Evolutionary conservation across 2,329 filamentous ascomycete genomes (phyloP), one percentile per base, ranked within the genome.

Genomic region (Corynespora cassiicola): DNA sequence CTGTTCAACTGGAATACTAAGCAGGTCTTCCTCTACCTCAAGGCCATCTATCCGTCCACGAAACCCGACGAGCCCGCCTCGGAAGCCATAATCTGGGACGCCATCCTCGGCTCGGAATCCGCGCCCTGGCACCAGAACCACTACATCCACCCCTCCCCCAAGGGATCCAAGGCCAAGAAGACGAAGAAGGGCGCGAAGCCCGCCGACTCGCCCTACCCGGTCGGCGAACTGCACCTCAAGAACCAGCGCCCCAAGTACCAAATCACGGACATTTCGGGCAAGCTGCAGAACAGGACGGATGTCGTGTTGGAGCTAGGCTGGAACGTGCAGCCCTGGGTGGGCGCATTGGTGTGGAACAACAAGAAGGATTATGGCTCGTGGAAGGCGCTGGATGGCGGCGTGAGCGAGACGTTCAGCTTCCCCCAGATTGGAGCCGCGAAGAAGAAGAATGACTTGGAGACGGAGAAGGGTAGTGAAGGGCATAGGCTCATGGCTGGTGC

Each of bases 1-100:
- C 88, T 99, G 57, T 97, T 97, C 80, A 95, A 88, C 64, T 99
- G 92, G 94, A 99, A 99, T 78, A 99, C 95, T 14, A 99, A 99
- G 72, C 89, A 97, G 73, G 75, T 99, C 61, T 99, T 97, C 73
- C 85, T 96, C 68, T 99, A 96, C 75, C 85, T 99, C 42, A 92
- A 90, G 38, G 92, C 92, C 37, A 85, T 77, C 39, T 87, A 86
- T 65, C 75, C 77, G 23, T 73, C 75, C 23, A 70, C 71, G 31
- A 68, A 69, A 31, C 40, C 68, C 42, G 49, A 47, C 24, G 60
- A 71, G 48, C 72, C 74, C 8, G 48, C 66, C 32, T 75, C 73
- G 22, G 73, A 90, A 71, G 88, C 88, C 56, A 86, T 96, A 48
- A 92, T 99, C 73, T 97, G 92, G 94, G 92, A 99, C 73, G 80